Base-by-base conservation (phyloP, 2,329 filamentous ascomycete species). In the Pestalotiopsis sp. region DNA sequence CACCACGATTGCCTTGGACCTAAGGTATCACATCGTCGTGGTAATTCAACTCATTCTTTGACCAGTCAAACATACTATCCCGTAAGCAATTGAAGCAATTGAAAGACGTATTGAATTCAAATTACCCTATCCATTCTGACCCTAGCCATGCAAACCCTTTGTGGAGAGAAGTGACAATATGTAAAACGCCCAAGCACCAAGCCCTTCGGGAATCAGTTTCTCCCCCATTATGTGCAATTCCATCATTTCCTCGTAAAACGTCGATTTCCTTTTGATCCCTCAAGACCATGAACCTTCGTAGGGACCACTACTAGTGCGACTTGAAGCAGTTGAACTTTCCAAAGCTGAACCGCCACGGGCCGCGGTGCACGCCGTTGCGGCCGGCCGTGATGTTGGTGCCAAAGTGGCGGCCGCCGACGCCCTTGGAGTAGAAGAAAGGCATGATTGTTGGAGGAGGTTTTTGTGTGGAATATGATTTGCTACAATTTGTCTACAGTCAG, bases 241-340 rank as follows among this genome's bases (percentile, higher is more conserved):
- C 31, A 45, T 45, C 41, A 45, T 45, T 45, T 45, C 41, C 4
- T 45, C 41, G 31, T 36, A 31, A n/a, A 17, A 17, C 40, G 4
- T 6, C 6, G 13, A 7, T 49, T 49, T n/a, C 41, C 41, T n/a
- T 23, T 9, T 52, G 31, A 36, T 36, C 2, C 31, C 31, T 36
- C 31, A 9, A 2, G 31, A 9, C 31, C 31, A 36, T 9, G 2
- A 2, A 1, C 17, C 3, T 7, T 52, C 4, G 25, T 25, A 41
- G 14, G 40, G 9, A 17, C 38, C n/a, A 49, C 36, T 17, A 64
- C 73, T 67, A 77, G 60, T 70, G 72, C 68, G 68, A 70, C 71
- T 79, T 83, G 80, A 87, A 87, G 78, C 85, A 87, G 80, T 81
- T 85, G 75, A 85, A 86, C 59, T 78, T 81, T 70, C 84, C 83